phyloP scores from a whole-genome alignment of 2,329 filamentous ascomycete genomes.

The Macroventuria anomochaeta region DNA sequence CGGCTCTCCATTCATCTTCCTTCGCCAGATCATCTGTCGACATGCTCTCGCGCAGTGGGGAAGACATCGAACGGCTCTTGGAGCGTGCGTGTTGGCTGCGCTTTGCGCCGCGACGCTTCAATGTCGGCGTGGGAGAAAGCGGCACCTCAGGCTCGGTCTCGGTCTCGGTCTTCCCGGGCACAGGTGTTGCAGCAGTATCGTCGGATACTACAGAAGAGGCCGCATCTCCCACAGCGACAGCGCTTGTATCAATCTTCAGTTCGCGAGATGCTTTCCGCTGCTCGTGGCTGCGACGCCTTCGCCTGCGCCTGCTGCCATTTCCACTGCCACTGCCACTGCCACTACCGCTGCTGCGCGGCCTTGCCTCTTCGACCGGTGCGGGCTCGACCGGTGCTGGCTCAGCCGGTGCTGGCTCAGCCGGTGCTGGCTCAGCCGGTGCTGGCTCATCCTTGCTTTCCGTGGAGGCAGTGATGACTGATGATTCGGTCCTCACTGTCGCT shows the following conservation, averaged over 20 bases:
- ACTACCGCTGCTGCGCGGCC: slow-evolving; percentile 33
- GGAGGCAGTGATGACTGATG: slow-evolving; percentile 36
- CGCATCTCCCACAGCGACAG: neutral
- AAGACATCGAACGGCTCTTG: slow-evolving; percentile 47
- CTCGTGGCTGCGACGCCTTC: slow-evolving; percentile 33
- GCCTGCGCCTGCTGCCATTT: slow-evolving; percentile 36
- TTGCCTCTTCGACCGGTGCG: slow-evolving; percentile 21
- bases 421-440: slow-evolving; percentile 20
- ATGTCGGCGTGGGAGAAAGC: slow-evolving; percentile 36
- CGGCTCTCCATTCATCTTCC: slow-evolving; percentile 25
- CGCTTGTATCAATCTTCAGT: slow-evolving; percentile 27
- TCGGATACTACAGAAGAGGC: slow-evolving; percentile 30
- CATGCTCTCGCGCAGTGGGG: slow-evolving; percentile 34
- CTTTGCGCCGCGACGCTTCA: slow-evolving; percentile 48
- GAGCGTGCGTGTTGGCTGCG: slow-evolving; percentile 52
- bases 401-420: neutral
- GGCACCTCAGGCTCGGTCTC: slow-evolving; percentile 25
- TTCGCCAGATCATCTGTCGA: slow-evolving; percentile 30
- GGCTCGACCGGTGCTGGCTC: slow-evolving; percentile 24
- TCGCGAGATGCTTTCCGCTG: slow-evolving; percentile 18
- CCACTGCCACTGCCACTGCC: slow-evolving; percentile 36
- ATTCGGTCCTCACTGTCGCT: slow-evolving; percentile 20
- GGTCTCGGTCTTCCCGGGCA: slow-evolving; percentile 18
- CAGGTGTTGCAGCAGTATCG: slow-evolving; percentile 24
- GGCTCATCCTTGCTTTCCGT: slow-evolving; percentile 31